Base-by-base conservation (phyloP, 1,284 basidiomycete species). In the Termitomyces sp. region DNA sequence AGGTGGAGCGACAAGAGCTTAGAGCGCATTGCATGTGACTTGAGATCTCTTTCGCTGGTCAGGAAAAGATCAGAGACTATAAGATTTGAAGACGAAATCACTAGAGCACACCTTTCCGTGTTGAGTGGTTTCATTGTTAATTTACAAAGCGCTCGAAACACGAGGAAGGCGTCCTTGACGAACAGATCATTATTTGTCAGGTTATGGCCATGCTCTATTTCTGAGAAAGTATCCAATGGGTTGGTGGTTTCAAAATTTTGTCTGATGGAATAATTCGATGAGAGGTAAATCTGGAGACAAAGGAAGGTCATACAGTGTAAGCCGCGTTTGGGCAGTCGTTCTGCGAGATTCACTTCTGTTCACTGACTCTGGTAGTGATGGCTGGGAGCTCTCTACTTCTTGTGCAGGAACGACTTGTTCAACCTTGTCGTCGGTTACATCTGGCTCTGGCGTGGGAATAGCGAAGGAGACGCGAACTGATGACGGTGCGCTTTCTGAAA, bases 41-140 rank as follows among this genome's bases (percentile, higher is more conserved):
- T 93, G 46, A 93, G 72, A 68, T 97, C 95, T 19, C 90, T 85
- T 70, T 97, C 95, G 63, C 92, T 96, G 61, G 2, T 52, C 43
- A 52, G 3, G 45, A 34, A 63, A 37, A 21, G 5, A 26, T 46
- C 13, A 64, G 53, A 34, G 58, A 35, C 31, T 47, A 50, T 44
- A 5, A 9, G 3, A 33, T 16, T 42, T 37, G 37, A 28, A 31
- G 21, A 6, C 16, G 28, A 49, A 28, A 38, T 46, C 34, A 45
- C n/a, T 28, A 48, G 3, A 10, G 61, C 80, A 57, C 53, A 93
- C 93, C 91, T 95, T 68, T 98, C 95, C 3, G 81, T 85, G 57
- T 92, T 91, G 40, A 98, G 74, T 14, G 94, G 88, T 68, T 97
- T 97, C 94, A 97, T 97, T n/a, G 93, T 94, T 57, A 97, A 75